phyloP scores from a whole-genome alignment of 208 protist species.

The Kentomonas sorsogonicus region DNA sequence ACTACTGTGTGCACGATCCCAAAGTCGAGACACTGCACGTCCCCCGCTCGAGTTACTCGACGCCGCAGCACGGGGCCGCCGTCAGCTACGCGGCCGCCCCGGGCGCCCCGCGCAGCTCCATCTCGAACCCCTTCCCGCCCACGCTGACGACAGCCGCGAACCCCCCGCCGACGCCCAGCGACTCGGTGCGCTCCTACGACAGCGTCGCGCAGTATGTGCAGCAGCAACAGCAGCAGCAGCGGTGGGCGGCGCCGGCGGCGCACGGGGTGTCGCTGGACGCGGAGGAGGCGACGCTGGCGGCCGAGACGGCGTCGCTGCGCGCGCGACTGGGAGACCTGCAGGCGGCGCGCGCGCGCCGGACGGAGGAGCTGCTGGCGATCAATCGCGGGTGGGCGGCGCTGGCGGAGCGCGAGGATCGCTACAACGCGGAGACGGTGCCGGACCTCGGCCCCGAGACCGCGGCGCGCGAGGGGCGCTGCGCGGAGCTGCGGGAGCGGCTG shows the following conservation, averaged over 20 bases:
- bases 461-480: conserved; percentile 45
- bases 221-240: conserved; percentile 21
- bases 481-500: conserved; percentile 31
- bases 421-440: conserved; percentile 54
- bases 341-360: conserved; percentile 22
- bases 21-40: conserved; percentile 19
- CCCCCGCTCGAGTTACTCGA: conserved; percentile 9
- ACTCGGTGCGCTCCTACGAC: conserved; percentile 4
- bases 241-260: conserved; percentile 17
- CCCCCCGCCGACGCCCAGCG: conserved; percentile 4
- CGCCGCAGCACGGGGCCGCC: background rate
- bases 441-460: conserved; percentile 38
- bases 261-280: conserved; percentile 33
- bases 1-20: conserved; percentile 29
- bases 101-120: conserved; percentile 19
- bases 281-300: conserved; percentile 32
- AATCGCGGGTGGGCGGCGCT: conserved; percentile 57
- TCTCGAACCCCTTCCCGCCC: conserved; percentile 30
- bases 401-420: conserved; percentile 68
- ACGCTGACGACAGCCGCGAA: conserved; percentile 3
- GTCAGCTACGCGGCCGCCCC: conserved; percentile 10
- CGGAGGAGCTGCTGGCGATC: conserved; percentile 51
- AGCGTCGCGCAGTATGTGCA: conserved; percentile 22
- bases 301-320: conserved; percentile 38
- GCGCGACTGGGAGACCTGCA: conserved; percentile 40